A percentile compares a stretch with the other conserved stretches of the same genome.
Evolutionary conservation across 2,329 filamentous ascomycete species (phyloP).

Genomic region (Teratosphaeria pseudoeucalypti): DNA sequence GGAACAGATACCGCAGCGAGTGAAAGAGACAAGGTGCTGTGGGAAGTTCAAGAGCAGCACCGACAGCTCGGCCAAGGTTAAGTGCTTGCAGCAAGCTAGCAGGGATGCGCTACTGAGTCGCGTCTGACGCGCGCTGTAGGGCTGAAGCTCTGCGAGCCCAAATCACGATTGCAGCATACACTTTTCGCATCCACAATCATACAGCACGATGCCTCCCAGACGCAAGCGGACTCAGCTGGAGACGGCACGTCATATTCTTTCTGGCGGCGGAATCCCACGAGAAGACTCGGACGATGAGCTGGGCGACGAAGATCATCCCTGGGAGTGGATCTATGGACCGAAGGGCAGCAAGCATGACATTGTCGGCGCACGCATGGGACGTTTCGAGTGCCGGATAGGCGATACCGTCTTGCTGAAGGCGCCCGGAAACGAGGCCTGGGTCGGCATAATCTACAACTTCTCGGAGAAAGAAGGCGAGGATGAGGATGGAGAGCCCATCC

Average conservation of each 20-base stretch:
- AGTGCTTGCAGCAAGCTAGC: not conserved
- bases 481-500: slow-evolving; percentile 39
- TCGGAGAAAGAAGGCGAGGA: slow-evolving; percentile 57
- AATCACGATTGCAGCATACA: not conserved
- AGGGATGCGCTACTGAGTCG: not conserved
- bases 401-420: slow-evolving; percentile 82
- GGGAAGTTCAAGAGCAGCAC: not conserved
- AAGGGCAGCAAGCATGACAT: slow-evolving; percentile 38
- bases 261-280: slow-evolving; percentile 52
- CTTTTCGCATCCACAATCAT: not conserved
- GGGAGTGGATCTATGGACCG: slow-evolving; percentile 49
- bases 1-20: too few relatives aligned
- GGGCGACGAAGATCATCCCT: slow-evolving; percentile 39
- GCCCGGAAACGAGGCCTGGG: slow-evolving; percentile 75
- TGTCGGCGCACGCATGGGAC: slow-evolving; percentile 70
- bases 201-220: slow-evolving; percentile 28
- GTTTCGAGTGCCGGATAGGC: slow-evolving; percentile 69
- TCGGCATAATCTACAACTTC: slow-evolving; percentile 80
- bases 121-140: not conserved
- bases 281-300: slow-evolving; percentile 88
- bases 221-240: slow-evolving; percentile 33
- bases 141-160: not conserved
- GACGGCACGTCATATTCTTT: slow-evolving; percentile 41
- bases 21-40: not conserved
- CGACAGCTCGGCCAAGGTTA: not conserved